A percentile compares a stretch with the other conserved stretches of the same genome.
These are phyloP conservation scores for Hypoxylon sp. DNA, from an alignment of 2,329 filamentous ascomycete genomes.

Conservation along the genomic window DNA sequence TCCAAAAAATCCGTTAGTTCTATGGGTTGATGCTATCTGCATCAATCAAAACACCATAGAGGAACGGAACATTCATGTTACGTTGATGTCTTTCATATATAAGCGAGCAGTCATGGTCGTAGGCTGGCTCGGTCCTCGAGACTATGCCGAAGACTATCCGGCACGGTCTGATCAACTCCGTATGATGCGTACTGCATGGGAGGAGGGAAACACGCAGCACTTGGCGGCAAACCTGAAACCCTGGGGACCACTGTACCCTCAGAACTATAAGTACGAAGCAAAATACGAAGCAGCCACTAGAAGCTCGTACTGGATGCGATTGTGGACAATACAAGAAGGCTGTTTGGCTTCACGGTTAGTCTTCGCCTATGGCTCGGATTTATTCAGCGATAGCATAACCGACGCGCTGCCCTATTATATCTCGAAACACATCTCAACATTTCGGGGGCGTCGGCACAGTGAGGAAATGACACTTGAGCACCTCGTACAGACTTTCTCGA, in stretches of 20 bases:
- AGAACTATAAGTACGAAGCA: neutral
- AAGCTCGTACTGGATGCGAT: slow-evolving; percentile 31
- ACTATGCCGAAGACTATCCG: neutral
- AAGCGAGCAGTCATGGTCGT: slow-evolving; percentile 27
- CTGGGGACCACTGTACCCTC: neutral
- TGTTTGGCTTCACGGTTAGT: slow-evolving; percentile 17
- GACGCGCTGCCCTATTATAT: neutral
- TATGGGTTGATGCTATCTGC: slow-evolving; percentile 27
- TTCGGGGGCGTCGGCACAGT: neutral
- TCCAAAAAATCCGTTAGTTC: neutral
- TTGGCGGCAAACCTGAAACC: neutral
- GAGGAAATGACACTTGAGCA: slow-evolving; percentile 13
- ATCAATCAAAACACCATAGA: slow-evolving; percentile 10
- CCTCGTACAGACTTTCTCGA: slow-evolving; percentile 13
- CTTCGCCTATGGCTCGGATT: slow-evolving; percentile 22
- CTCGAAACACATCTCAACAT: slow-evolving; percentile 1
- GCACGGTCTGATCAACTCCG: neutral
- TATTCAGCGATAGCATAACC: slow-evolving; percentile 12
- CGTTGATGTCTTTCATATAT: slow-evolving; percentile 34
- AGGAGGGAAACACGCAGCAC: neutral
- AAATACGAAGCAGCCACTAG: no score
- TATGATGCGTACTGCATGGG: neutral
- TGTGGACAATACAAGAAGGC: slow-evolving; percentile 36
- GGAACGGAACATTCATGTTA: slow-evolving; percentile 12
- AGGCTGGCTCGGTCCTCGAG: slow-evolving; percentile 25